Evolutionary conservation across 2,329 filamentous ascomycete genomes (phyloP), one percentile per base, ranked within the genome.

Genomic region (Orbilia blumenaviensis): DNA sequence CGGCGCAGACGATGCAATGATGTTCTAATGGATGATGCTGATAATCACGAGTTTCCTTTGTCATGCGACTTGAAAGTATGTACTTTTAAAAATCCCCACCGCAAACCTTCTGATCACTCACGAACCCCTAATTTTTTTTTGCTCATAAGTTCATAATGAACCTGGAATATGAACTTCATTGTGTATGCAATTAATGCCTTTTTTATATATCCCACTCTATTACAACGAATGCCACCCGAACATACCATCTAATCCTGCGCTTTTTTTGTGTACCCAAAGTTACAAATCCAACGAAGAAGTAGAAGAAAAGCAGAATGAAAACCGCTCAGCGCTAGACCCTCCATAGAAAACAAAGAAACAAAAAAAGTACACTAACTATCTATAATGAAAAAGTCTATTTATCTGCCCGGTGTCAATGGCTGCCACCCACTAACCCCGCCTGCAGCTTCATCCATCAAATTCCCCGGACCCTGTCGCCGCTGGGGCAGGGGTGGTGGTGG

Each of bases 1-100:
- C n/a, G n/a, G 29, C 10, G 23, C 48, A 18, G 27, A 18, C 1
- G 25, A 25, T 32, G 36, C 41, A 21, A 36, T 25, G 44, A 36
- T 44, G 48, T 34, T 50, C 12, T 2, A n/a, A n/a, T 50, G 21
- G 9, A 21, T 63, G 32, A 41, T 66, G 5, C 4, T 50, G 56
- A 69, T 63, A 44, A 64, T 72, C 67, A 72, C 67, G 67, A 66
- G 67, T 72, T 64, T 41, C 58, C 60, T 64, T 60, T 56, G 66
- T 71, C 66, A 71, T 62, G 56, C 56, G 66, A 52, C 46, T 64
- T 21, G 21, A 48, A n/a, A 25, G 18, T 56, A n/a, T 54, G 44
- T 54, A 54, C 44, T 44, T 29, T 29, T 32, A 54, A 54, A n/a
- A n/a, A 2, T 34, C 29, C n/a, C 32, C 50, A 36, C 50, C 32